Conservation (phyloP, 2,329 filamentous ascomycete species). For the Verticillium zaregamsianum region DNA sequence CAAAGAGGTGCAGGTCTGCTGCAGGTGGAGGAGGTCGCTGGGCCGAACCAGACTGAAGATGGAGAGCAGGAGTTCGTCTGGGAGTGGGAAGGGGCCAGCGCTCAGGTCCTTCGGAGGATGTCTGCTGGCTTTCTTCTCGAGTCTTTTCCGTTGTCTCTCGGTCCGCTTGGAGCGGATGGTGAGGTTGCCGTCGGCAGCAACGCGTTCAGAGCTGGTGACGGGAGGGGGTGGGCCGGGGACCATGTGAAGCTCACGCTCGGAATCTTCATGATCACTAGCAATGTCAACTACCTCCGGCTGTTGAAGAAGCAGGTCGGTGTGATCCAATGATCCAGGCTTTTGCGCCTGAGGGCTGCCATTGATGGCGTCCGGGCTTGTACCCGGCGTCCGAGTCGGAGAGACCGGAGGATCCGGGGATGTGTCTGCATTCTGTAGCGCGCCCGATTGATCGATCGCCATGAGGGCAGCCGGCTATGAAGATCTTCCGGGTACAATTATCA, state of each 20-base stretch:
- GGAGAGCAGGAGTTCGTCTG: conserved; percentile 46
- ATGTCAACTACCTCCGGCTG: not conserved
- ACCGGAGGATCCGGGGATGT: too few relatives aligned
- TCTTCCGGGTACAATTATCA: too few relatives aligned
- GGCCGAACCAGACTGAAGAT: conserved; percentile 42
- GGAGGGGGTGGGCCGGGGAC: conserved; percentile 3
- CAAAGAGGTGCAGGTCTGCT: conserved; percentile 36
- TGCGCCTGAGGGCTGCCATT: not conserved
- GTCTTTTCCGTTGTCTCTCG: conserved; percentile 9
- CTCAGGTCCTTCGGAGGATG: conserved; percentile 9
- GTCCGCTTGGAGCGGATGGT: conserved; percentile 11
- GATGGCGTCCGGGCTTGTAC: too few relatives aligned
- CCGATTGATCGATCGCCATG: too few relatives aligned
- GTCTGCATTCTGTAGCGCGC: too few relatives aligned
- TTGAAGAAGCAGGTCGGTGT: not conserved
- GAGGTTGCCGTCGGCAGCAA: conserved; percentile 4
- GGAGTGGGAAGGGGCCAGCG: conserved; percentile 39
- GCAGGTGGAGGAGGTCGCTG: conserved; percentile 44
- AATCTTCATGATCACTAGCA: not conserved
- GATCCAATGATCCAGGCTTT: not conserved
- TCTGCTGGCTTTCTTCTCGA: conserved; percentile 6
- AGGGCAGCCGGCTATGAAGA: too few relatives aligned
- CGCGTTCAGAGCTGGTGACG: conserved; percentile 8
- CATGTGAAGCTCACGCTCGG: not conserved
- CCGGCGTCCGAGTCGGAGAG: too few relatives aligned